Conservation (phyloP, 108 stramenopile genomes). For the Nitzschia palea region DNA sequence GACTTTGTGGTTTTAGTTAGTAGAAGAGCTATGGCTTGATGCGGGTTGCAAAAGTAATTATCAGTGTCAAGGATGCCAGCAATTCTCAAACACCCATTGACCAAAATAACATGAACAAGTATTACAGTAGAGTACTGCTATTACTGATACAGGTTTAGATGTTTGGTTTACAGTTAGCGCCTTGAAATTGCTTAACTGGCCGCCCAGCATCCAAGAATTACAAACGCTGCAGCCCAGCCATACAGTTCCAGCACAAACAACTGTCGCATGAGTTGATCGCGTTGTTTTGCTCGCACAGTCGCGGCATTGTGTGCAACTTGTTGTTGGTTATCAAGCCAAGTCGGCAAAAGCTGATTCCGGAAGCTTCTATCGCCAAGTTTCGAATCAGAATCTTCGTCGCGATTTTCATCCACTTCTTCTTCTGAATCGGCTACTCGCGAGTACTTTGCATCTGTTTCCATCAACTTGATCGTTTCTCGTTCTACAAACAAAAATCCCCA, state of each 20-base stretch:
- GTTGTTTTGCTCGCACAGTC: constrained; percentile 23
- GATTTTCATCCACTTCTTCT: constrained; percentile 27
- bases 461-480: constrained; percentile 75
- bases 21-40: too few species aligned
- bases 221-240: constrained; percentile 59
- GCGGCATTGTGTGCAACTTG: constrained; percentile 46
- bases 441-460: constrained; percentile 50
- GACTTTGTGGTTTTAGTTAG: too few species aligned
- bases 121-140: too few species aligned
- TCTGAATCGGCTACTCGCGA: constrained; percentile 25
- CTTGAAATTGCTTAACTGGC: constrained; percentile 16
- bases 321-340: constrained; percentile 55
- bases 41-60: too few species aligned
- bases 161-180: neutral
- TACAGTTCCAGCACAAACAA: constrained; percentile 55
- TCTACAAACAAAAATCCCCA: constrained; percentile 88
- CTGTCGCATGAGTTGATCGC: constrained; percentile 26
- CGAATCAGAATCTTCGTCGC: constrained; percentile 36
- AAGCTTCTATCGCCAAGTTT: constrained; percentile 25
- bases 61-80: too few species aligned
- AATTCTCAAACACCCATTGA: too few species aligned
- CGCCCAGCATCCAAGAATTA: constrained; percentile 49
- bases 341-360: constrained; percentile 34
- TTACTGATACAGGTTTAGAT: too few species aligned
- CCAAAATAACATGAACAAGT: too few species aligned